Conservation (phyloP, 106 monocot species). For the Cymbidium sinense region DNA sequence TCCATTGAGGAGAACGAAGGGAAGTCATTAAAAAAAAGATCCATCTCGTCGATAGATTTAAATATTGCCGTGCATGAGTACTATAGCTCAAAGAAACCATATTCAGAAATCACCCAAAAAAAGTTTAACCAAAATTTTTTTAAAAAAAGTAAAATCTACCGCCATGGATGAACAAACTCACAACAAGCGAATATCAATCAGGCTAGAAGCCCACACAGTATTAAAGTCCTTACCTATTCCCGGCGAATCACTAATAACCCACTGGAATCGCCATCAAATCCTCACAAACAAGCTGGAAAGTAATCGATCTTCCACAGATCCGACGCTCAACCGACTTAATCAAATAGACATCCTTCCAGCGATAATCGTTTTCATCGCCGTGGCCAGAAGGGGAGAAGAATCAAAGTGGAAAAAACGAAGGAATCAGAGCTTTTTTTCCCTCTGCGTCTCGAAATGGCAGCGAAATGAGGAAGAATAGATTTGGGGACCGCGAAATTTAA, state of each 20-base stretch:
- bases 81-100: not conserved
- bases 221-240: not conserved
- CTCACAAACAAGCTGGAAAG: not conserved
- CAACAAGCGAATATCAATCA: not conserved
- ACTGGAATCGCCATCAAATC: not conserved
- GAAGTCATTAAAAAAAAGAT: not conserved
- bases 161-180: not conserved
- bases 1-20: not conserved
- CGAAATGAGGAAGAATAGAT: not conserved
- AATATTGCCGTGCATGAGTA: not conserved
- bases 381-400: not conserved
- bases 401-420: not conserved
- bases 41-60: not conserved
- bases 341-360: not conserved
- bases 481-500: slow-evolving; percentile 5
- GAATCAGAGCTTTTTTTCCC: not conserved
- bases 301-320: not conserved
- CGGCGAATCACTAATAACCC: not conserved
- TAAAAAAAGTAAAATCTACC: not conserved
- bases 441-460: not conserved
- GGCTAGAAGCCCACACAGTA: not conserved
- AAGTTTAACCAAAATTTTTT: not conserved
- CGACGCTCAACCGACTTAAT: not conserved
- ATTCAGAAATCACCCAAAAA: not conserved
- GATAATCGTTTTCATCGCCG: not conserved